Evolutionary conservation across 768 basidiomycete genomes (phyloP), one percentile per base, ranked within the genome.

Genomic region (Mycena floridula): DNA sequence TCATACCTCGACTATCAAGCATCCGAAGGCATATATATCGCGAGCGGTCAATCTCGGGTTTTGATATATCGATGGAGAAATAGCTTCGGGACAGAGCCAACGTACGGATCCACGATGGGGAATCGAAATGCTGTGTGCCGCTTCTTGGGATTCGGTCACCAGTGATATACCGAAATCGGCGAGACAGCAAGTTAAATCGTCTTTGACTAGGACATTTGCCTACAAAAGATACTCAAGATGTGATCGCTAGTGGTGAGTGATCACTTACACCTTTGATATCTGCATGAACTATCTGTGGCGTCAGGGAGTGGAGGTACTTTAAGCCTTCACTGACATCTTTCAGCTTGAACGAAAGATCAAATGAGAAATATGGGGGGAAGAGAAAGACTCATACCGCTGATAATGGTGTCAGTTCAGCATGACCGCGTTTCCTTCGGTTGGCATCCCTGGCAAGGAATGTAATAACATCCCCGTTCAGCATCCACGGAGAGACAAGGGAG

Each of bases 231-330:
- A 25, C 9, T n/a, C 20, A 42, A 16, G 18, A 28, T 25, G n/a
- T 3, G 15, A 12, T 42, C 18, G 16, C 7, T 9, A 40, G 24
- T 9, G 2, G 18, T 26, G 6, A 27, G 25, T 3, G 12, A 39
- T 27, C n/a, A 22, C 63, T 35, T 51, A 69, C 69, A 6, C 65
- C 61, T 54, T 69, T 70, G 37, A 72, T 54, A 45, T 72, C 70
- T 32, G 63, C 64, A 26, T 72, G 71, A 20, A 63, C 53, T 16
- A 72, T 58, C 5, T 66, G 69, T 18, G 71, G 70, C 40, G 59
- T 52, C 43, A 62, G 61, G 15, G 44, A 49, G 40, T 72, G 70
- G 25, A 72, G 48, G 40, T 72, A 69, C 30, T 56, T 55, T 16
- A 71, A 46, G 21, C 67, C 70, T 12, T 21, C 28, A 25, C 24